Evolutionary conservation across 352 stramenopile genomes (phyloP).

Genomic region (Globisporangium recalcitrans): DNA sequence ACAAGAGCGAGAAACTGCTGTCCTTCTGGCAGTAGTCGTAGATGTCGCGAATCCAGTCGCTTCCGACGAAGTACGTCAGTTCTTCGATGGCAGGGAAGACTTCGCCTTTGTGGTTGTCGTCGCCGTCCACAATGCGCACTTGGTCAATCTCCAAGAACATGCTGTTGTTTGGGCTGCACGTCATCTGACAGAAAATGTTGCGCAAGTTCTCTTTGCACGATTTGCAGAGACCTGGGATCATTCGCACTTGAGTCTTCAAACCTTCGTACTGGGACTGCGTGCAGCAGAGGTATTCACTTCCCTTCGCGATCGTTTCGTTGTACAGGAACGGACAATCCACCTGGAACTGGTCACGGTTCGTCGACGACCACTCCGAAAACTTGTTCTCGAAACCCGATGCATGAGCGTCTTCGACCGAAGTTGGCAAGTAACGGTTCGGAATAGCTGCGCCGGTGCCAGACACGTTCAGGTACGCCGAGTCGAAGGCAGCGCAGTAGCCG

Average conservation of each 20-base stretch:
- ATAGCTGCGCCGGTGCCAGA: slow-evolving; percentile 21
- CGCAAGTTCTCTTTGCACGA: slow-evolving; percentile 60
- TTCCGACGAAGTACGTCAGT: slow-evolving; percentile 53
- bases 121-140: slow-evolving; percentile 41
- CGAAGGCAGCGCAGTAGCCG: slow-evolving; percentile 46
- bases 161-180: slow-evolving; percentile 61
- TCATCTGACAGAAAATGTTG: slow-evolving; percentile 63
- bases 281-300: slow-evolving; percentile 53
- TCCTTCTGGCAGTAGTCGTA: slow-evolving; percentile 62
- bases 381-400: slow-evolving; percentile 46
- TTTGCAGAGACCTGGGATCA: slow-evolving; percentile 53
- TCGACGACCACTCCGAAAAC: slow-evolving; percentile 52
- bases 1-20: slow-evolving; percentile 50
- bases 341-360: slow-evolving; percentile 53
- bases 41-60: slow-evolving; percentile 57
- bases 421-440: slow-evolving; percentile 55
- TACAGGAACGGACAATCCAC: slow-evolving; percentile 59
- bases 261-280: slow-evolving; percentile 51
- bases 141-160: slow-evolving; percentile 53
- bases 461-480: slow-evolving; percentile 42
- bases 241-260: slow-evolving; percentile 51
- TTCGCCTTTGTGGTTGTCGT: slow-evolving; percentile 29
- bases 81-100: slow-evolving; percentile 54
- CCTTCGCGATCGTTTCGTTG: slow-evolving; percentile 41
- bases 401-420: slow-evolving; percentile 40